Base-by-base conservation (phyloP, 768 basidiomycete genomes). In the Collybia nuda region DNA sequence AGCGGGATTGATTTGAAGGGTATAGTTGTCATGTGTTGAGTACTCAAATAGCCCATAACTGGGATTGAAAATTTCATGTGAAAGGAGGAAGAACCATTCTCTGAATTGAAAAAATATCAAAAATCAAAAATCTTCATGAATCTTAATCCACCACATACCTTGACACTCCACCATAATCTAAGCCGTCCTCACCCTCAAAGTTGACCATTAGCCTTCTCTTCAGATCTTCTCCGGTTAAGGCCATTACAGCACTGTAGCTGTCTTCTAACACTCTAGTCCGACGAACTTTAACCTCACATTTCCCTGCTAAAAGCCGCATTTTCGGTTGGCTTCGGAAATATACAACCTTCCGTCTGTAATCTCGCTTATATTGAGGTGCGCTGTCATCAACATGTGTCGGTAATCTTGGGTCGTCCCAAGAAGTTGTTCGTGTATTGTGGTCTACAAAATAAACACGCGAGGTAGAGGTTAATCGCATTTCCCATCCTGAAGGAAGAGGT, bases 321-420 rank as follows among this genome's bases (percentile, higher is more conserved):
- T 90, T 86, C 21, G 92, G 90, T 57, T 96, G 93, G 56, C 84
- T 87, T 53, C 93, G 80, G 80, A 96, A 94, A 73, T 95, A 95
- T 43, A 95, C 86, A 39, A 95, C 83, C 69, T 95, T 96, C 50
- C 91, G 77, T 55, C 93, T 75, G 66, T 95, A 96, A 70, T 96
- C 93, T 54, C 91, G 86, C 70, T 95, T 94, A 70, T 94, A 95
- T 69, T 95, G 92, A n/a, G 93, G 93, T 2, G 91, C 91, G 68
- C 85, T 90, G 56, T 88, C 85, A 61, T 93, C 91, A 42, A 93
- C 73, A 53, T 85, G 81, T 1, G 82, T 85, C 0, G 93, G 93
- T 46, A 94, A 67, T 44, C 93, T 82, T 17, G 93, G 93, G 65
- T 96, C 93, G 62, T 95, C 93, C 93, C 93, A 95, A 5, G 90